These are phyloP conservation scores for Ophiostoma triangulosporum DNA, from an alignment of 2,329 filamentous ascomycete species.

Conservation along the genomic window DNA sequence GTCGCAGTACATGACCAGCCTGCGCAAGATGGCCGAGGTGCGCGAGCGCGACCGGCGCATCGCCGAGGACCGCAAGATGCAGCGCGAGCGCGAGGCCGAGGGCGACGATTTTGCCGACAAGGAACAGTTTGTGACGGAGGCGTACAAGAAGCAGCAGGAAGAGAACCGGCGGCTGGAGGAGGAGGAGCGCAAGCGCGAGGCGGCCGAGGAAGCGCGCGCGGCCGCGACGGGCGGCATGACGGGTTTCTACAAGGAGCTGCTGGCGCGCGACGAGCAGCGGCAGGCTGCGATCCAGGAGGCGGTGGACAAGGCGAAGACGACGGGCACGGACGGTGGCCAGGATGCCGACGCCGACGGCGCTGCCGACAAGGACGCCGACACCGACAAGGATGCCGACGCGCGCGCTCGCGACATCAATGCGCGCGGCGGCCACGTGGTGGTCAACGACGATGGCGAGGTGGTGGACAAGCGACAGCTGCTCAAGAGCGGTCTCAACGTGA, in stretches of 20 bases:
- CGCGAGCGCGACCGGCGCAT: conserved; percentile 67
- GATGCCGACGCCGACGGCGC: conserved; percentile 30
- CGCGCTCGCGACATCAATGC: conserved; percentile 54
- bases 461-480: conserved; percentile 75
- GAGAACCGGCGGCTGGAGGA: conserved; percentile 58
- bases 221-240: conserved; percentile 47
- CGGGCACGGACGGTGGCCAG: conserved; percentile 13
- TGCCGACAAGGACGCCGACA: conserved; percentile 24
- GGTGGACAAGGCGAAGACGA: conserved; percentile 22
- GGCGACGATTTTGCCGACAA: conserved; percentile 72
- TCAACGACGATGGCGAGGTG: conserved; percentile 75
- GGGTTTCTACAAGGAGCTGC: conserved; percentile 62
- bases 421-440: conserved; percentile 44
- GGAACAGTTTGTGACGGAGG: conserved; percentile 74
- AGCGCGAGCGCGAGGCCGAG: conserved; percentile 64
- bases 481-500: conserved; percentile 60
- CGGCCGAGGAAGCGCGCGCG: conserved; percentile 50
- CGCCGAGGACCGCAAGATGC: conserved; percentile 68
- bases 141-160: conserved; percentile 70
- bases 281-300: conserved; percentile 59
- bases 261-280: conserved; percentile 55
- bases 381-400: conserved; percentile 37
- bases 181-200: conserved; percentile 54
- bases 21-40: conserved; percentile 60
- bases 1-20: conserved; percentile 65